Evolutionary conservation across 495 filamentous ascomycete species (phyloP), one percentile per base, ranked within the genome.

Genomic region (Daldinia concentrica): DNA sequence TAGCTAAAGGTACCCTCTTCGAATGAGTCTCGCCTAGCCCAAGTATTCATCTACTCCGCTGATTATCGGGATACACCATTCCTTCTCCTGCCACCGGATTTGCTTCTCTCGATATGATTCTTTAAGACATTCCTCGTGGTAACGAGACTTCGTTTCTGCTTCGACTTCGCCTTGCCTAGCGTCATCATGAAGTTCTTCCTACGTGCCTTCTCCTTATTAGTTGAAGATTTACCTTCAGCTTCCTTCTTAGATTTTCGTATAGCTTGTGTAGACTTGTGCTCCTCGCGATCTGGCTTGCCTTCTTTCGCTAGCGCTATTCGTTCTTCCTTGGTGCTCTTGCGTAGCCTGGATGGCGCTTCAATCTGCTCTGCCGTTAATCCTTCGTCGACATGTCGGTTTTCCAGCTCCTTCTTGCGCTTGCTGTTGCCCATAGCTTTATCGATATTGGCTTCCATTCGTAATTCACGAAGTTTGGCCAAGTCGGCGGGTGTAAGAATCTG

Each of bases 141-240:
- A 43, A 90, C 86, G 76, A 99, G 83, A 88, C 92, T 97, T 73
- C 93, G 86, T 90, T 97, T 98, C 77, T 92, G 90, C 85, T 98
- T 98, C 54, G 84, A 87, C 82, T 92, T 92, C 3, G 95, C 95
- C 85, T 98, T 98, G 54, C 94, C 92, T 39, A 98, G 79, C 30
- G 94, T 97, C 96, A 99, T 99, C 74, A 98, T 77, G 80, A 98
- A 96, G 79, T 98, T 98, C 89, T 99, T 98, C 84, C 90, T 91
- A 58, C 95, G 84, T 29, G 91, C 89, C 86, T 99, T 99, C 85
- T 99, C 96, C 85, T 92, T 92, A 82, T 99, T 99, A 73, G 95
- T 99, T 4, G 92, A 92, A 79, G 91, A 95, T 86, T 98, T 98
- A 66, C 93, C 92, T 82, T 94, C 87, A 15, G 88, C 86, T 71